Evolutionary conservation across 169 alveolate species (phyloP).

Genomic region (Plasmodium fragile): DNA sequence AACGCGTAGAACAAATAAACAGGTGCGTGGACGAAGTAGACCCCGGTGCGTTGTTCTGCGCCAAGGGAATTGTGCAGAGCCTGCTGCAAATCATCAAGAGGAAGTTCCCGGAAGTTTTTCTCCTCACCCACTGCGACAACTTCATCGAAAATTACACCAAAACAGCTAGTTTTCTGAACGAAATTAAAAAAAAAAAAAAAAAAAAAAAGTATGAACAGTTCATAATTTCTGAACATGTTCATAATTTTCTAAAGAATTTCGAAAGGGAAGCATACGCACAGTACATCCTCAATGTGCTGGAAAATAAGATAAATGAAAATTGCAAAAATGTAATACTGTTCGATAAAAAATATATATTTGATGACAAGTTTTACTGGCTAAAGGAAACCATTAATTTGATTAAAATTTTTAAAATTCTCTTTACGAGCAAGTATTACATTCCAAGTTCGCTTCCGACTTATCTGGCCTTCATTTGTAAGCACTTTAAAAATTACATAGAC

Average conservation of each 20-base stretch:
- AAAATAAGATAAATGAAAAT: constrained; percentile 64
- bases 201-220: constrained; percentile 61
- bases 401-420: constrained; percentile 65
- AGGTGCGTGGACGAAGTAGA: constrained; percentile 65
- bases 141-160: constrained; percentile 78
- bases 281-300: constrained; percentile 68
- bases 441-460: constrained; percentile 36
- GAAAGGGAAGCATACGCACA: constrained; percentile 64
- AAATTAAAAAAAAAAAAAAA: constrained; percentile 28
- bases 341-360: constrained; percentile 74
- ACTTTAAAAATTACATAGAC: constrained; percentile 53
- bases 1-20: constrained; percentile 38
- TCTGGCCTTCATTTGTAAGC: constrained; percentile 66
- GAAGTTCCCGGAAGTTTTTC: constrained; percentile 29
- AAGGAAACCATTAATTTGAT: constrained; percentile 72
- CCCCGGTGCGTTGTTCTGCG: constrained; percentile 66
- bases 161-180: constrained; percentile 67
- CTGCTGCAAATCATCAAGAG: constrained; percentile 58
- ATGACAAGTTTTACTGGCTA: constrained; percentile 70
- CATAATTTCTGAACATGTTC: constrained; percentile 15
- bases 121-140: constrained; percentile 73
- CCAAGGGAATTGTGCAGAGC: constrained; percentile 75
- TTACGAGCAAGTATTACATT: constrained; percentile 69
- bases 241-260: constrained; percentile 67
- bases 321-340: constrained; percentile 47